These are phyloP conservation scores for Alternaria triticina DNA, from an alignment of 2,329 filamentous ascomycete species.

Conservation along the genomic window DNA sequence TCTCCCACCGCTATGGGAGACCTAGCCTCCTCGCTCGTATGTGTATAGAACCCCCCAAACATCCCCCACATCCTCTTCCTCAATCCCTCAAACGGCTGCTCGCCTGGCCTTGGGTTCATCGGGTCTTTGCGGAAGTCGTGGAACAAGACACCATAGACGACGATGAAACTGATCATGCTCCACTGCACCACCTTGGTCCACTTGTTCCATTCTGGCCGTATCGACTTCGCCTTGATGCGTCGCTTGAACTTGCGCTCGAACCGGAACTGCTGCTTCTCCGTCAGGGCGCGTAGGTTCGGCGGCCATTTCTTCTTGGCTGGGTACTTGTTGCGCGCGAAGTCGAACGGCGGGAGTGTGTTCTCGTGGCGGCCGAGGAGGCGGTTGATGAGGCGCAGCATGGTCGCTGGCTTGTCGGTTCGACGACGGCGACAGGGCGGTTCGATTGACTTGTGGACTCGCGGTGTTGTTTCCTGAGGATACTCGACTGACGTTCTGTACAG, in stretches of 20 bases:
- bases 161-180: constrained; percentile 55
- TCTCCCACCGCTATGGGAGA: constrained; percentile 1
- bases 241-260: constrained; percentile 82
- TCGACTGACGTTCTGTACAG: constrained; percentile 24
- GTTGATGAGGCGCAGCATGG: constrained; percentile 52
- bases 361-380: constrained; percentile 56
- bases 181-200: constrained; percentile 69
- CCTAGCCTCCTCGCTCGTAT: constrained; percentile 25
- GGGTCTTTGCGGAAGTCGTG: constrained; percentile 59
- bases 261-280: constrained; percentile 74
- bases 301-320: constrained; percentile 77
- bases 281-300: constrained; percentile 74
- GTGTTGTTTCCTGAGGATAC: constrained; percentile 10
- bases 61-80: constrained; percentile 35
- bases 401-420: constrained; percentile 9
- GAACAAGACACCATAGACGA: constrained; percentile 65
- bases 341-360: constrained; percentile 42
- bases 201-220: constrained; percentile 70
- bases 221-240: constrained; percentile 66
- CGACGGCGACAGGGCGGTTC: not conserved
- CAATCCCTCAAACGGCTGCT: constrained; percentile 40
- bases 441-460: not conserved
- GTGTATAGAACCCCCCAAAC: constrained; percentile 38
- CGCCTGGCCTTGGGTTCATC: constrained; percentile 39
- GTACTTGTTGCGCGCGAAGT: constrained; percentile 63